phyloP scores from a whole-genome alignment of 805 yeast species.

The Metschnikowia koreensis region DNA sequence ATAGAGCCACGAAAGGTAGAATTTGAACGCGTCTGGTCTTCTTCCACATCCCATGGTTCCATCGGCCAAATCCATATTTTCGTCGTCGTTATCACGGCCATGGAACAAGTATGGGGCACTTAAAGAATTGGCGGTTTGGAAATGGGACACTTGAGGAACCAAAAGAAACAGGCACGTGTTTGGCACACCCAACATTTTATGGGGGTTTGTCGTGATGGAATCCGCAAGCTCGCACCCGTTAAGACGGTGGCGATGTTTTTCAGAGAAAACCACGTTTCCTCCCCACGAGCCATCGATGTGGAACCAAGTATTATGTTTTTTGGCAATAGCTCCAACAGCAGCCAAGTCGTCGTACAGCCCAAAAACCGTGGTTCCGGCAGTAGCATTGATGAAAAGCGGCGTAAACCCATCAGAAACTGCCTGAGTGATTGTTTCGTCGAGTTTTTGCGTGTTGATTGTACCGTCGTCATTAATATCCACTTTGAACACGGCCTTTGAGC shows the following conservation, averaged over 20 bases:
- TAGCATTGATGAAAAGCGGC: constrained; percentile 75
- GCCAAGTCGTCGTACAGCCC: constrained; percentile 76
- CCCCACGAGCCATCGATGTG: constrained; percentile 94
- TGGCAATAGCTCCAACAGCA: constrained; percentile 53
- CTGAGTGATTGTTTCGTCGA: constrained; percentile 44
- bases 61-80: constrained; percentile 74
- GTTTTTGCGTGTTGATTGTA: constrained; percentile 47
- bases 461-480: constrained; percentile 59
- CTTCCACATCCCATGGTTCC: constrained; percentile 94
- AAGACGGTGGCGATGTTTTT: constrained; percentile 43
- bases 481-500: constrained; percentile 59
- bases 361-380: constrained; percentile 87
- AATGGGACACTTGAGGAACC: constrained; percentile 62
- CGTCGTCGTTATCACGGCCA: constrained; percentile 47
- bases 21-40: constrained; percentile 75
- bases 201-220: constrained; percentile 80
- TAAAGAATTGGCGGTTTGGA: constrained; percentile 72
- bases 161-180: constrained; percentile 71
- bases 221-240: constrained; percentile 66
- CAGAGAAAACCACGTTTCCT: constrained; percentile 73
- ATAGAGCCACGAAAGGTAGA: constrained; percentile 78
- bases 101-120: constrained; percentile 83
- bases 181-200: constrained; percentile 87
- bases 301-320: constrained; percentile 61
- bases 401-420: constrained; percentile 55